Evolutionary conservation across 768 basidiomycete species (phyloP).

Genomic region (Suillus decipiens): DNA sequence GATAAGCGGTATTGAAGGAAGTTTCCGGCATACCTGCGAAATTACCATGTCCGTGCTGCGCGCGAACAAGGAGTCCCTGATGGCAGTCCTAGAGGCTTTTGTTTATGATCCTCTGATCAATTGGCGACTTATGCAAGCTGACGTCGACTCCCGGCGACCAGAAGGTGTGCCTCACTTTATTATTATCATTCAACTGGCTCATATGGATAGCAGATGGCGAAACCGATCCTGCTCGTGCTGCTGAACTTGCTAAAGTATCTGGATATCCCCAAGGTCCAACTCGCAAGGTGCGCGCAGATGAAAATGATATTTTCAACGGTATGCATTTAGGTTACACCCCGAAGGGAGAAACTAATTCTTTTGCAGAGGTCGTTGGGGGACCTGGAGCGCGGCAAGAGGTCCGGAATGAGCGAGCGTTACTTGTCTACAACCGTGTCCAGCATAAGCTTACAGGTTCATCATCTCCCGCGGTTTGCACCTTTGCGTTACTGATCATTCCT

Average conservation of each 20-base stretch:
- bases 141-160: slow-evolving; percentile 68
- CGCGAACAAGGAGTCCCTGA: slow-evolving; percentile 97
- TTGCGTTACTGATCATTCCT: not conserved
- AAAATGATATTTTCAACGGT: slow-evolving; percentile 94
- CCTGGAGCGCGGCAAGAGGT: slow-evolving; percentile 74
- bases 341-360: slow-evolving; percentile 9
- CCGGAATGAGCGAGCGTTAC: slow-evolving; percentile 86
- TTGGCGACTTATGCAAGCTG: slow-evolving; percentile 90
- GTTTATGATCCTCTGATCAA: slow-evolving; percentile 98
- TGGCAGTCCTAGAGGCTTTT: slow-evolving; percentile 98
- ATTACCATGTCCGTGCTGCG: slow-evolving; percentile 97
- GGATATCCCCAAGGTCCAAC: slow-evolving; percentile 78
- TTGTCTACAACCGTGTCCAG: slow-evolving; percentile 93
- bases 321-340: slow-evolving; percentile 20
- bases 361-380: slow-evolving; percentile 46
- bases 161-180: slow-evolving; percentile 52
- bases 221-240: slow-evolving; percentile 51
- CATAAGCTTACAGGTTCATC: slow-evolving; percentile 86
- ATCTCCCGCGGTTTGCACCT: not conserved
- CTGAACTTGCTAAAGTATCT: slow-evolving; percentile 66
- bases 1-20: slow-evolving; percentile 98
- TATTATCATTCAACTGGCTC: slow-evolving; percentile 10
- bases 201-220: slow-evolving; percentile 38
- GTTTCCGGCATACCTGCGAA: slow-evolving; percentile 93
- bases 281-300: slow-evolving; percentile 85